Evolutionary conservation across 768 basidiomycete species (phyloP).

Genomic region (Exidia glandulosa): DNA sequence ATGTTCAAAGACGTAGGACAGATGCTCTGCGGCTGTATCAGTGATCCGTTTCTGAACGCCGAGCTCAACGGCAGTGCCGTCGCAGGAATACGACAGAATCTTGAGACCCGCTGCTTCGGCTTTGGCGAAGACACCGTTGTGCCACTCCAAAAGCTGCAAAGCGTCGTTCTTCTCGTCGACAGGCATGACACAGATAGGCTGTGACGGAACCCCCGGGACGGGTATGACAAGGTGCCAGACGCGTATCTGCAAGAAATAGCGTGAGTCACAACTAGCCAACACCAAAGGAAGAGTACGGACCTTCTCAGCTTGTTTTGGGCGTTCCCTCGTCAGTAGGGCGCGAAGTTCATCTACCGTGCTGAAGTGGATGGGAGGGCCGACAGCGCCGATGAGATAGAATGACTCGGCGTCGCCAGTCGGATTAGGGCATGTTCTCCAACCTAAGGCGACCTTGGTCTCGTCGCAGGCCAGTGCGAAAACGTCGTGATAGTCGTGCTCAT

Average conservation of each 20-base stretch:
- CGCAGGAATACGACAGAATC: slow-evolving; percentile 22
- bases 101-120: slow-evolving; percentile 5
- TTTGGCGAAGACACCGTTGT: no score
- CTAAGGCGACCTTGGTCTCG: not conserved
- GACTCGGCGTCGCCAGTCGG: slow-evolving; percentile 11
- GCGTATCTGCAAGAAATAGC: slow-evolving; percentile 16
- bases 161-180: no score
- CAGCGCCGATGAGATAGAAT: slow-evolving; percentile 14
- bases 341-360: slow-evolving; percentile 7
- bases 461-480: not conserved
- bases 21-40: not conserved
- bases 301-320: slow-evolving; percentile 9
- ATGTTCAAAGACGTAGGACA: not conserved
- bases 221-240: slow-evolving; percentile 24
- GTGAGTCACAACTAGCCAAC: no score
- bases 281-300: not conserved
- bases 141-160: no score
- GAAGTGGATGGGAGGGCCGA: slow-evolving; percentile 5
- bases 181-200: slow-evolving; percentile 20
- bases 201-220: slow-evolving; percentile 20
- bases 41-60: slow-evolving; percentile 12
- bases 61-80: slow-evolving; percentile 25
- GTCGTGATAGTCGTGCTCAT: not conserved
- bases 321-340: slow-evolving; percentile 5
- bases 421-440: not conserved